phyloP scores from a whole-genome alignment of 2,329 filamentous ascomycete genomes.

The Cercospora sesami region DNA sequence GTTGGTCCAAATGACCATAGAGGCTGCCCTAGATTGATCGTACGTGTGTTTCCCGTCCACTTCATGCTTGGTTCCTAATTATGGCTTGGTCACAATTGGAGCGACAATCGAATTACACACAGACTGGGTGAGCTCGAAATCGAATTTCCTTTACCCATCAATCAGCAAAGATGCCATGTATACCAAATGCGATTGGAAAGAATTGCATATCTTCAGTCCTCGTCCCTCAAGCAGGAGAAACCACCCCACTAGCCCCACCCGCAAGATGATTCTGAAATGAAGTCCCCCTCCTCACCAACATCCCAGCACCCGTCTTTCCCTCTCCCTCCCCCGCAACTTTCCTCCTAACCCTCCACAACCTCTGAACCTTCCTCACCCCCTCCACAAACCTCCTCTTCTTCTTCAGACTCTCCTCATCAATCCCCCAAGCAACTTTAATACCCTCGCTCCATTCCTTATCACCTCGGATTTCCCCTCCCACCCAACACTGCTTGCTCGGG shows the following conservation, averaged over 20 bases:
- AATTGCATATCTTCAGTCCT: background rate
- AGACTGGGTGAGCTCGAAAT: background rate
- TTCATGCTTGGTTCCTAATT: background rate
- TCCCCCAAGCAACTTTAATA: background rate
- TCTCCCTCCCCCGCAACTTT: background rate
- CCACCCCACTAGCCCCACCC: background rate
- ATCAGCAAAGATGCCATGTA: background rate
- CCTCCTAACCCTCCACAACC: background rate
- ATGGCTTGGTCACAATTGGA: background rate
- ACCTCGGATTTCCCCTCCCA: background rate
- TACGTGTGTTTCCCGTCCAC: background rate
- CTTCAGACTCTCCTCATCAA: background rate
- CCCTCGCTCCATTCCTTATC: background rate
- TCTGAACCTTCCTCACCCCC: background rate
- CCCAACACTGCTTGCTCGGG: background rate
- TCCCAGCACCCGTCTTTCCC: too few species aligned
- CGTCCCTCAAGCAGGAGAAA: background rate
- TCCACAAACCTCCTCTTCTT: background rate
- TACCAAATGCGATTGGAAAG: background rate
- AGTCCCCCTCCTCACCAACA: too few species aligned
- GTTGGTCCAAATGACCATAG: background rate
- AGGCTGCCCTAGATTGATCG: background rate
- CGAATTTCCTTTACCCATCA: background rate
- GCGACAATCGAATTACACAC: background rate
- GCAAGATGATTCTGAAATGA: background rate